Conservation (phyloP, 768 basidiomycete species). For the Pleurotus platypus region DNA sequence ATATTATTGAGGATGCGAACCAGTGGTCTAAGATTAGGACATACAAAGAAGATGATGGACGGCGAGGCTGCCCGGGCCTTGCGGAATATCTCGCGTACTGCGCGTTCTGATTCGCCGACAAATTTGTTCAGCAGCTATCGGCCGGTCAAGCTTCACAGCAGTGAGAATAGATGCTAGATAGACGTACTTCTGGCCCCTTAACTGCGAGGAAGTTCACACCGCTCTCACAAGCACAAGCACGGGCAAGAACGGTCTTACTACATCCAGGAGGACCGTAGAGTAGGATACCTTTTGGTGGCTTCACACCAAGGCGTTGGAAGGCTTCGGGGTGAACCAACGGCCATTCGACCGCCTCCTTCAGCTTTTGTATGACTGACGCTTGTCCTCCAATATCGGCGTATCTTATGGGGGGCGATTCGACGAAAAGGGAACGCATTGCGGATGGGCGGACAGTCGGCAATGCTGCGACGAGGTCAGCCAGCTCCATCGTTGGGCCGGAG, state of each 20-base stretch:
- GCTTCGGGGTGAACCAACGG: slow-evolving; percentile 83
- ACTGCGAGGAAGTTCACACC: slow-evolving; percentile 96
- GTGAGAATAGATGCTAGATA: neutral
- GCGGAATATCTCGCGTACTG: slow-evolving; percentile 91
- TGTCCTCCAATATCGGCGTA: slow-evolving; percentile 94
- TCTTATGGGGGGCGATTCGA: slow-evolving; percentile 78
- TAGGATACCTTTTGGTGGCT: slow-evolving; percentile 85
- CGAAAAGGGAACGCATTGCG: slow-evolving; percentile 89
- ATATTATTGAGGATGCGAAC: too few relatives aligned
- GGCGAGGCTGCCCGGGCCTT: slow-evolving; percentile 94
- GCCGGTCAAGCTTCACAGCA: neutral
- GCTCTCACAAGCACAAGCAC: slow-evolving; percentile 90
- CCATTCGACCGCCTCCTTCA: slow-evolving; percentile 94
- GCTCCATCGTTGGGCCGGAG: slow-evolving; percentile 37
- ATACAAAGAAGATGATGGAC: slow-evolving; percentile 93
- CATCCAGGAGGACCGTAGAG: slow-evolving; percentile 98
- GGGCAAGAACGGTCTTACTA: slow-evolving; percentile 90
- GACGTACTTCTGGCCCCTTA: slow-evolving; percentile 89
- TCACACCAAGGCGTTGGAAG: slow-evolving; percentile 83
- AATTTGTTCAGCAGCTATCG: slow-evolving; percentile 91
- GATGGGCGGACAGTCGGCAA: slow-evolving; percentile 85
- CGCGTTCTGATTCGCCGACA: slow-evolving; percentile 95
- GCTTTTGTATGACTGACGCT: slow-evolving; percentile 70
- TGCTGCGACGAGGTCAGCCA: slow-evolving; percentile 64
- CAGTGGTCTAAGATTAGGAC: slow-evolving; percentile 21